Conservation (phyloP, 257 asterid genomes). For the Orobanche coerulescens region DNA sequence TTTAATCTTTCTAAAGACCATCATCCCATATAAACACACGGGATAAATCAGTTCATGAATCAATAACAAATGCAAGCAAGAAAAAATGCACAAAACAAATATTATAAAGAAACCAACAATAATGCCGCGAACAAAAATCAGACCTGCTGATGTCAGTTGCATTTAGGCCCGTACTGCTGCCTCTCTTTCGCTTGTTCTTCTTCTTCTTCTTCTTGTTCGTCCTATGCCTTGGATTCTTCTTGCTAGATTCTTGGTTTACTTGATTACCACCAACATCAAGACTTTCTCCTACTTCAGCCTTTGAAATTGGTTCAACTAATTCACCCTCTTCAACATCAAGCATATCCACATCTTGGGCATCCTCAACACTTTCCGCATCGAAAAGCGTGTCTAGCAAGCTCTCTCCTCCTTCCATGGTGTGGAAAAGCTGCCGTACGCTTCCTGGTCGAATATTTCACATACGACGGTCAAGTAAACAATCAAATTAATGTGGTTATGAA, state of each 20-base stretch:
- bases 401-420: conserved; percentile 52
- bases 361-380: conserved; percentile 46
- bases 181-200: conserved; percentile 50
- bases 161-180: conserved; percentile 38
- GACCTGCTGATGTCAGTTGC: conserved; percentile 59
- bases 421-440: conserved; percentile 18
- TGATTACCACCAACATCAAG: conserved; percentile 30
- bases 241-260: conserved; percentile 29
- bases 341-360: conserved; percentile 67
- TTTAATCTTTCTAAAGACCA: background rate
- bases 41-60: background rate
- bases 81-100: background rate
- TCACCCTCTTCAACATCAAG: conserved; percentile 82
- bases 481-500: background rate
- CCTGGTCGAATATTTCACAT: conserved; percentile 17
- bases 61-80: background rate
- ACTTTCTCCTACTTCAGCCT: conserved; percentile 35
- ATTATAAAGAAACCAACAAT: conserved; percentile 1
- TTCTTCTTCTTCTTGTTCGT: conserved; percentile 49
- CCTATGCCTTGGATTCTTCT: conserved; percentile 30
- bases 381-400: conserved; percentile 45
- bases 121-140: background rate
- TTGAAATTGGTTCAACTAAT: conserved; percentile 36
- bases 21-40: background rate
- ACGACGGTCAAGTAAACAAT: background rate